Percentiles rank a stretch among this genome's conserved stretches.
These are phyloP conservation scores for Wickerhamomyces rabaulensis DNA, from an alignment of 805 yeast species.

Conservation along the genomic window DNA sequence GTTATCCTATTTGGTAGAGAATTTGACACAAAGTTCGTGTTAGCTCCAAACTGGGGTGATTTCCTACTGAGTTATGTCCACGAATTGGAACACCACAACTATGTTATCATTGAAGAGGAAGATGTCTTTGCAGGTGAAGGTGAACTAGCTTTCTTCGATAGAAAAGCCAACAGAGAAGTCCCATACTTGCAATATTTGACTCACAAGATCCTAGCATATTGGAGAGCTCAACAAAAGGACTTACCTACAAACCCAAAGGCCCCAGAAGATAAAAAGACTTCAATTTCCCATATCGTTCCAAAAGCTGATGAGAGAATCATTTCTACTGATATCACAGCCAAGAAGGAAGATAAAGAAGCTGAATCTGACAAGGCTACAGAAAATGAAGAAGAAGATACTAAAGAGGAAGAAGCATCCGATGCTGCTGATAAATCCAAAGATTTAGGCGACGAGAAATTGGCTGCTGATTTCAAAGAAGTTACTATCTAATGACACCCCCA, in stretches of 20 bases:
- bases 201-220: slow-evolving; percentile 24
- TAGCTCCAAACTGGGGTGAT: slow-evolving; percentile 87
- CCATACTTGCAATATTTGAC: slow-evolving; percentile 36
- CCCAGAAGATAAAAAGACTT: slow-evolving; percentile 7
- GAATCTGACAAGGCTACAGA: no score
- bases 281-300: slow-evolving; percentile 9
- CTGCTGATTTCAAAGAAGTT: slow-evolving; percentile 20
- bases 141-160: slow-evolving; percentile 65
- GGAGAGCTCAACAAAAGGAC: slow-evolving; percentile 11
- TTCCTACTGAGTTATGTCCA: slow-evolving; percentile 78
- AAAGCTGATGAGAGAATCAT: slow-evolving; percentile 16
- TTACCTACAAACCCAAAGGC: slow-evolving; percentile 3
- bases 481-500: slow-evolving; percentile 7
- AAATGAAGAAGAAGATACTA: neutral
- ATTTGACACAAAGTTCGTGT: slow-evolving; percentile 80
- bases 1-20: slow-evolving; percentile 92
- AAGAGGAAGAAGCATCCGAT: slow-evolving; percentile 4
- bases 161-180: slow-evolving; percentile 42
- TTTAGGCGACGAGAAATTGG: slow-evolving; percentile 5
- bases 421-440: slow-evolving; percentile 7
- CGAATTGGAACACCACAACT: slow-evolving; percentile 81
- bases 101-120: slow-evolving; percentile 61
- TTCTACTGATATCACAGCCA: slow-evolving; percentile 18
- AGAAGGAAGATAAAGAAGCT: slow-evolving; percentile 7
- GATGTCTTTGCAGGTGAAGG: slow-evolving; percentile 72